Base-by-base conservation (phyloP, 495 filamentous ascomycete species). In the Lasiosphaeria ovina region DNA sequence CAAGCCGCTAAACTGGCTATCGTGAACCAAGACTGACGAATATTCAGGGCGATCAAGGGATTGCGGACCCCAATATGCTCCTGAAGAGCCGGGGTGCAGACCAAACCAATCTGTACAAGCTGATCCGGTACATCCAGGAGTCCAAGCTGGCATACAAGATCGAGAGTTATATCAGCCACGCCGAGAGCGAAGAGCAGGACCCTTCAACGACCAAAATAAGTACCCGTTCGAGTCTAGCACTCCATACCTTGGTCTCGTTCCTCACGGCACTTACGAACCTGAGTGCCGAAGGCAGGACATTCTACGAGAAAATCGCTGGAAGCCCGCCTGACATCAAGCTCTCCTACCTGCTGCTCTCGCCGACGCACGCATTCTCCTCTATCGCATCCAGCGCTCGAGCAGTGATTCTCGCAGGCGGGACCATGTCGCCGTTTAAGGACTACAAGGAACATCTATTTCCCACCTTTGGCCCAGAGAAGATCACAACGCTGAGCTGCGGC, bases 381-480 rank as follows among this genome's bases (percentile, higher is more conserved):
- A 88, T 98, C 67, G 91, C 94, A 1, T 85, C 90, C 51, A 86
- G 92, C 64, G 92, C 93, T 7, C 80, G 91, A 53, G 89, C 94
- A 3, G 91, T 98, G 3, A 90, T 98, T 51, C 76, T 98, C 14
- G 95, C 92, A 11, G 94, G 94, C 55, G 94, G 94, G 3, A 98
- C 94, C 8, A 98, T 98, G 95, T 95, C 93, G 42, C 94, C 95
- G 3, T 94, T 98, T 81, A 82, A 86, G 32, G 94, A 97, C 70
- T 98, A 96, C 71, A 83, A 80, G 53, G 81, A 86, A 6, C 88
- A 96, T 65, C 81, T 98, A 14, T 94, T 98, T 67, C 88, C 92
- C 1, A 89, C 90, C 59, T 69, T 96, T 0, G 74, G 84, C 0
- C 66, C 78, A 4, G 75, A 77, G 7, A 85, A 85, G 45, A 81